Evolutionary conservation across 2,329 filamentous ascomycete species (phyloP), one percentile per base, ranked within the genome.

Genomic region (Pseudonectria foliicola): DNA sequence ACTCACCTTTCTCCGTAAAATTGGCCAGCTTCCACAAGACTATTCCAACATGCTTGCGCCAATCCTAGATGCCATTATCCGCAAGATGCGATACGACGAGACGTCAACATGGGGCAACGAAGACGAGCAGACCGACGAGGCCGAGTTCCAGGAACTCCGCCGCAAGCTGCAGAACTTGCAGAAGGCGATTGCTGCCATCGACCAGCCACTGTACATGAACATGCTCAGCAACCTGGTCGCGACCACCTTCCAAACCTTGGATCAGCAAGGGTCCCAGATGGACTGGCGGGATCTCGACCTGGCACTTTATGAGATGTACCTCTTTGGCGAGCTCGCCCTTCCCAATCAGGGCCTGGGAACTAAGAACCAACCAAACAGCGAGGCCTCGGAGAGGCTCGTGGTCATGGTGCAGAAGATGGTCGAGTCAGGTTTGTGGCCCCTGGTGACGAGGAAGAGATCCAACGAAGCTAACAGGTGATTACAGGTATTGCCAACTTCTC

Each of bases 31-130:
- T n/a, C 80, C 84, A 13, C 64, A 73, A 31, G 76, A 84, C 36
- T 92, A 94, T 59, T 71, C 77, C n/a, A 72, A 77, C 33, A 92
- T 95, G 74, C 71, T 98, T 10, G 77, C 85, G 16, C 85, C 87
- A 4, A 88, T 96, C 34, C 68, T 98, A 38, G 86, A 95, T 57
- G 87, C 88, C 35, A 90, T 96, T 50, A 84, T 98, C 40, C 72
- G 77, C 37, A 98, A 98, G 66, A 95, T 96, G 88, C 82, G 90
- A 55, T 96, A 94, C 55, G 92, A 98, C 52, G 90, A 95, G 56
- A 95, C 90, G 6, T 84, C 85, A 2, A 82, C 77, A 13, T 96
- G 90, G 90, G 90, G 89, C 25, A 81, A 89, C 38, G 89, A 95
- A 55, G 88, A 94, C 50, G 89, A 94, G 50, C 83, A 94, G 59